A percentile compares a stretch with the other conserved stretches of the same genome.
phyloP scores from a whole-genome alignment of 495 filamentous ascomycete genomes.

The Podospora conica region DNA sequence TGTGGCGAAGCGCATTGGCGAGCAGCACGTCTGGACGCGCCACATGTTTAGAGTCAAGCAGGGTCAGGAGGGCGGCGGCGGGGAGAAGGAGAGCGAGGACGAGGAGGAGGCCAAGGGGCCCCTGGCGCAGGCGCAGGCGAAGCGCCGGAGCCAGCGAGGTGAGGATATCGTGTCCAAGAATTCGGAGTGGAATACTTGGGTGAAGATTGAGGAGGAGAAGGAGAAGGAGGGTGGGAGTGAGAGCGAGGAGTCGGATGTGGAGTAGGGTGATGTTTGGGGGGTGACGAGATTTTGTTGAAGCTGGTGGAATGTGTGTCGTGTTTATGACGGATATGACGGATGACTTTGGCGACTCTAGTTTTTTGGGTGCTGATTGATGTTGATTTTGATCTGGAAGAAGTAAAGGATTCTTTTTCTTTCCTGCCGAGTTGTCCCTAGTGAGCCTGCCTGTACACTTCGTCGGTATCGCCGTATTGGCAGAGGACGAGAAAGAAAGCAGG shows the following conservation, averaged over 20 bases:
- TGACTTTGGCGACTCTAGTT: neutral
- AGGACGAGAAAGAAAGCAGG: neutral
- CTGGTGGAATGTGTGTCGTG: neutral
- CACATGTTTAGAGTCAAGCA: conserved; percentile 15
- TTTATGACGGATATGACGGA: neutral
- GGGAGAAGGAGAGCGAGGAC: neutral
- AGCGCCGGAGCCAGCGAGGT: neutral
- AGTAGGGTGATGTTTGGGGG: neutral
- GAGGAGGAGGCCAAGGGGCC: conserved; percentile 3
- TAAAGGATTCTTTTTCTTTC: neutral
- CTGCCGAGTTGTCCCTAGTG: no score
- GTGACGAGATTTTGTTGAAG: neutral
- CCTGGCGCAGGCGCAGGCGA: neutral
- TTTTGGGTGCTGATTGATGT: no score
- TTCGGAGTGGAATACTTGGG: neutral
- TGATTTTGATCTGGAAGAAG: neutral
- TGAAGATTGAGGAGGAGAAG: neutral
- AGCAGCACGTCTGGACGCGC: conserved; percentile 21
- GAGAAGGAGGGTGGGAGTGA: neutral
- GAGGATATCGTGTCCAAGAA: neutral
- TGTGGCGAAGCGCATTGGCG: conserved; percentile 57
- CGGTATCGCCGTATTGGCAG: no score
- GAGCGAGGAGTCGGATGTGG: neutral
- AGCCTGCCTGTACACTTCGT: no score
- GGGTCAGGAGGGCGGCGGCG: neutral